Percentiles rank a stretch among this genome's conserved stretches.
Evolutionary conservation across 306 rosid species (phyloP).

Genomic region (Vigna nakashimae): DNA sequence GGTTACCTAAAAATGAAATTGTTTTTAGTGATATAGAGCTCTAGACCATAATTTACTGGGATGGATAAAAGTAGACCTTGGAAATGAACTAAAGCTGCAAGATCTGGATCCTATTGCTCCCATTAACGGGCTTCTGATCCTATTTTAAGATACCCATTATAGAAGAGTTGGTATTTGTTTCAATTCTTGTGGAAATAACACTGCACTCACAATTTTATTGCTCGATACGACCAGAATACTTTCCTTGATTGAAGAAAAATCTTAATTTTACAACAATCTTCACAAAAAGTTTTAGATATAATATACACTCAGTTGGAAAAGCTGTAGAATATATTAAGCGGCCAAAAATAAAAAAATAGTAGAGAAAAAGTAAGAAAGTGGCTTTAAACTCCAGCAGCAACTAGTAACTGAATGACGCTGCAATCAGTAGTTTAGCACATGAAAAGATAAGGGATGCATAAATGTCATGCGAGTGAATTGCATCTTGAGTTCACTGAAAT

Average conservation of each 20-base stretch:
- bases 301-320: background rate
- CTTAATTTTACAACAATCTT: background rate
- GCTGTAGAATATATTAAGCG: slow-evolving; percentile 5
- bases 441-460: background rate
- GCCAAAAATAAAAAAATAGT: background rate
- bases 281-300: background rate
- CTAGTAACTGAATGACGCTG: background rate
- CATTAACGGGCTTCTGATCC: background rate
- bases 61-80: background rate
- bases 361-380: background rate
- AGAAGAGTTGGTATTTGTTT: background rate
- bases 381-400: background rate
- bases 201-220: too few relatives aligned
- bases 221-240: too few relatives aligned
- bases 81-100: background rate
- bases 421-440: background rate
- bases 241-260: background rate
- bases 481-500: background rate
- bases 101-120: background rate
- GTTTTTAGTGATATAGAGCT: background rate
- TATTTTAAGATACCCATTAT: background rate
- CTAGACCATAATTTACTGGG: background rate
- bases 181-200: background rate
- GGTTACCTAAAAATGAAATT: background rate
- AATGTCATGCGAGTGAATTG: background rate